phyloP scores from a whole-genome alignment of 306 rosid genomes.

The Sindora glabra region DNA sequence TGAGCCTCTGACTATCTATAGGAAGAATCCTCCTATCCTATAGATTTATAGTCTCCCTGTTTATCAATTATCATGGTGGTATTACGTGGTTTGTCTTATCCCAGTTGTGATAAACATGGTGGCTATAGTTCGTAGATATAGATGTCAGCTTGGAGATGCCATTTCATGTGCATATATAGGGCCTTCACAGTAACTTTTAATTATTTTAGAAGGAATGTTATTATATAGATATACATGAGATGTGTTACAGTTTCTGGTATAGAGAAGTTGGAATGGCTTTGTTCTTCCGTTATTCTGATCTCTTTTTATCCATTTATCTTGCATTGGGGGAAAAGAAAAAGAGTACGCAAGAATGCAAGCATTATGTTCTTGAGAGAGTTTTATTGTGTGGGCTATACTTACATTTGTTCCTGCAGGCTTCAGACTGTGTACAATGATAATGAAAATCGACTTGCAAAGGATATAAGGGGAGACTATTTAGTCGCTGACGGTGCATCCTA shows the following conservation, averaged over 20 bases:
- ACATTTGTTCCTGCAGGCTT: slow-evolving; percentile 48
- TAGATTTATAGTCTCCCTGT: background rate
- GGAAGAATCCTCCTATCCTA: background rate
- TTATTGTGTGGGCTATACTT: slow-evolving; percentile 1
- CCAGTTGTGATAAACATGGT: background rate
- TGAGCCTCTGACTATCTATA: background rate
- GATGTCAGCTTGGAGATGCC: background rate
- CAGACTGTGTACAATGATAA: slow-evolving; percentile 67
- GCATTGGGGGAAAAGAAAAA: too few relatives aligned
- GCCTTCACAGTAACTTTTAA: background rate
- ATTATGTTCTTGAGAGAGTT: background rate
- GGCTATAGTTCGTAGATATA: background rate
- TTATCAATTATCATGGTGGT: background rate
- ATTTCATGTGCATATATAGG: too few relatives aligned
- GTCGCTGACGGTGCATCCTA: slow-evolving; percentile 73
- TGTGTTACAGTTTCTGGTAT: background rate
- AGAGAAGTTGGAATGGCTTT: background rate
- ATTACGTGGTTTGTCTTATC: background rate
- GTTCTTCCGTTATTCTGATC: too few relatives aligned
- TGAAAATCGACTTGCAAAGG: slow-evolving; percentile 71
- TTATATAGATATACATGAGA: background rate
- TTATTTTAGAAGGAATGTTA: background rate
- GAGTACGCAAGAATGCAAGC: background rate
- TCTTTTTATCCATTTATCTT: too few relatives aligned
- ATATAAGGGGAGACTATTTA: slow-evolving; percentile 79